Percentiles rank a stretch among this genome's conserved stretches.
Conservation (phyloP, 768 basidiomycete species). For the Boletus tomentosulus region DNA sequence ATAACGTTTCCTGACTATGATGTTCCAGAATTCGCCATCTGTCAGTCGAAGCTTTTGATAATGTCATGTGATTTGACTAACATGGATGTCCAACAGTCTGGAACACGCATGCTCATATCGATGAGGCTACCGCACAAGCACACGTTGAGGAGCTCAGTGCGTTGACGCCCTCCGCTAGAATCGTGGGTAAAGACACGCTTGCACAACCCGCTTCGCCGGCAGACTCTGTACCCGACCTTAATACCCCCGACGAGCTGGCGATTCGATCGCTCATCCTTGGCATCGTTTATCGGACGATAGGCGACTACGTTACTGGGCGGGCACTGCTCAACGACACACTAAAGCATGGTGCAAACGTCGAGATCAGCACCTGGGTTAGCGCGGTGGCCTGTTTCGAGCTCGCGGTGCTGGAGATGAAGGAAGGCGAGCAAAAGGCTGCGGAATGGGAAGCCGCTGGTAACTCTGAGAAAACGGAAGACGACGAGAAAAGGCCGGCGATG, state of each 20-base stretch:
- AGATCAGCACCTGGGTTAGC: slow-evolving; percentile 63
- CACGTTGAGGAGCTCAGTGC: slow-evolving; percentile 54
- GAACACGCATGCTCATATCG: slow-evolving; percentile 70
- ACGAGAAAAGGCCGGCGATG: slow-evolving; percentile 9
- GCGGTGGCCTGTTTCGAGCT: slow-evolving; percentile 67
- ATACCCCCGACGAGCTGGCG: slow-evolving; percentile 68
- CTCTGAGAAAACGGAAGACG: neutral
- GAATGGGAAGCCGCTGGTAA: slow-evolving; percentile 29
- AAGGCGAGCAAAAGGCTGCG: slow-evolving; percentile 40
- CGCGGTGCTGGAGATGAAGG: slow-evolving; percentile 65
- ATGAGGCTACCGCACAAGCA: slow-evolving; percentile 45
- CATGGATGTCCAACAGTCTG: slow-evolving; percentile 48
- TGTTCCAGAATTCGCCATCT: slow-evolving; percentile 59
- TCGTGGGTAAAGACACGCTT: slow-evolving; percentile 29
- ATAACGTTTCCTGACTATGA: slow-evolving; percentile 2
- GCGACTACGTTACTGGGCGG: slow-evolving; percentile 42
- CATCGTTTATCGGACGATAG: slow-evolving; percentile 56
- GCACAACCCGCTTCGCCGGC: neutral
- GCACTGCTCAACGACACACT: slow-evolving; percentile 51
- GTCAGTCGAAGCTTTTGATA: slow-evolving; percentile 39
- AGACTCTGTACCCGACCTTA: slow-evolving; percentile 39
- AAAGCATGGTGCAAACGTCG: slow-evolving; percentile 35
- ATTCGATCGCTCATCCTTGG: slow-evolving; percentile 68
- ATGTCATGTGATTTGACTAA: neutral
- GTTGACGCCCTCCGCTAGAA: slow-evolving; percentile 43